Evolutionary conservation across 352 stramenopile species (phyloP), one percentile per base, ranked within the genome.

Genomic region (Phytopythium oedochilum): DNA sequence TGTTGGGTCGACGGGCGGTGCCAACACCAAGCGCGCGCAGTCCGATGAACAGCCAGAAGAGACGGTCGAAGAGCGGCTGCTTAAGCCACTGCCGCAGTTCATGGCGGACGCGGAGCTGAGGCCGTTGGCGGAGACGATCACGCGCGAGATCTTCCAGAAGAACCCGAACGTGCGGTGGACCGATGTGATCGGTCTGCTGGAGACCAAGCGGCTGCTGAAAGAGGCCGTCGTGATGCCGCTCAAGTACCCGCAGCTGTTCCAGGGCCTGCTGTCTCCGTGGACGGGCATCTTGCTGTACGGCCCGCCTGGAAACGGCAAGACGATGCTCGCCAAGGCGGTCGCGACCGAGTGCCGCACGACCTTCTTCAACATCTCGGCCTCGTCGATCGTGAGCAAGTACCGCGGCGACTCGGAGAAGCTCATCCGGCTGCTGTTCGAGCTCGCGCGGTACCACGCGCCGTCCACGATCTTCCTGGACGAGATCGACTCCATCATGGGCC

Each of bases 191-290:
- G 88, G 83, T 5, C 64, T 97, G 35, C 63, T 79, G 23, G 89
- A 98, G 52, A 97, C 95, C 25, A 98, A 98, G 61, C 71, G 94
- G 20, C 60, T 98, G 23, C 66, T 98, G 17, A 94, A 97, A 62
- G 92, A 99, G 63, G 94, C 94, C 0, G 88, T 99, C 1, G 92
- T 98, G 25, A 94, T 99, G 71, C 96, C 96, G 10, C 72, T 97
- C 42, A 96, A 94, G 71, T 97, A 98, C 56, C 95, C 95, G 5
- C 85, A 98, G 50, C 78, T 98, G 26, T 99, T 99, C 55, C 83
- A 91, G 53, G 96, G 96, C 0, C 77, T 98, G 26, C 68, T 96
- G 1, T 87, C 82, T 1, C 82, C 84, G 0, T 94, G 84, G 84
- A 97, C 96, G 57, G 94, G 94, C 15, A 94, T 97, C 44, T 47